Percentiles rank a stretch among this genome's conserved stretches.
phyloP scores from a whole-genome alignment of 257 asterid genomes.

The Primulina tabacum region DNA sequence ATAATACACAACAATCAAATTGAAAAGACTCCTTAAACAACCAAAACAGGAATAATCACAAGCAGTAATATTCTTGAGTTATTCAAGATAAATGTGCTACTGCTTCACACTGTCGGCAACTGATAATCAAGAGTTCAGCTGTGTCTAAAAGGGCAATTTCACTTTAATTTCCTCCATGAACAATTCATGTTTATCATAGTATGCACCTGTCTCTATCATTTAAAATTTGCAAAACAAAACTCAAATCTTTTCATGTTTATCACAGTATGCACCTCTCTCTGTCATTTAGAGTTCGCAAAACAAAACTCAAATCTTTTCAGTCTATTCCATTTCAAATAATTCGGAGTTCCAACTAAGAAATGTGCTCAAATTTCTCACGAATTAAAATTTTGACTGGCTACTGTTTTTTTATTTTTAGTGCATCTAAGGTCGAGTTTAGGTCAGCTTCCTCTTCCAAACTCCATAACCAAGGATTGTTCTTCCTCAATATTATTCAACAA shows the following conservation, averaged over 20 bases:
- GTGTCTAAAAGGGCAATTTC: not conserved
- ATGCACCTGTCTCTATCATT: not conserved
- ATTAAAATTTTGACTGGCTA: too few species aligned
- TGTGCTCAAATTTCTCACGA: not conserved
- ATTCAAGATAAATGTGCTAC: too few species aligned
- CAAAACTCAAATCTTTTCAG: not conserved
- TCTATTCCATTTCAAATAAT: too few species aligned
- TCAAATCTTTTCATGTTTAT: not conserved
- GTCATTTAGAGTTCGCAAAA: not conserved
- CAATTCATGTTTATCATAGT: not conserved
- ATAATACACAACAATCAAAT: not conserved
- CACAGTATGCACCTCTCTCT: not conserved
- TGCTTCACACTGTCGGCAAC: not conserved
- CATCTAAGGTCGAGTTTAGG: not conserved
- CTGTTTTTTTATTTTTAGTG: too few species aligned
- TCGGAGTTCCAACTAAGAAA: not conserved
- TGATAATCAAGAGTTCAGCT: not conserved
- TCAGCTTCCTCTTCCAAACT: not conserved
- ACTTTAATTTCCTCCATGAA: not conserved
- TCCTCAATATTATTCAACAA: not conserved
- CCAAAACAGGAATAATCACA: not conserved
- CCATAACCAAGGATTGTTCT: not conserved
- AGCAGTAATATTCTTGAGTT: not conserved
- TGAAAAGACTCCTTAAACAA: not conserved
- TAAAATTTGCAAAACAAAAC: not conserved